Evolutionary conservation across 2,329 filamentous ascomycete genomes (phyloP), one percentile per base, ranked within the genome.

Genomic region (Cordyceps javanica): DNA sequence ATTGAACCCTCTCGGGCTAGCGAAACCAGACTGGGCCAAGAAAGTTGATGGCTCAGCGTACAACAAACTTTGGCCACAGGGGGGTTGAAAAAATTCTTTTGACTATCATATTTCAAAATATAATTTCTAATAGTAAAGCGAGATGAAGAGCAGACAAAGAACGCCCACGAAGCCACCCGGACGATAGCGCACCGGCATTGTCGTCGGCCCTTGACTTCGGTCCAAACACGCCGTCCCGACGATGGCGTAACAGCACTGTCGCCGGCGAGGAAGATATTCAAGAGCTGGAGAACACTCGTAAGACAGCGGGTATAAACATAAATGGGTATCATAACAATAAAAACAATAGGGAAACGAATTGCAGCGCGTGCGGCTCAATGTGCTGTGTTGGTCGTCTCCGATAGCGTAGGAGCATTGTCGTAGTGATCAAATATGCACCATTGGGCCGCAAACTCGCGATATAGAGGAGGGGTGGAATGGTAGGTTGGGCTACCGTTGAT

Each of bases 331-430:
- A 72, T 71, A 60, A n/a, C n/a, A n/a, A n/a, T n/a, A 66, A 65
- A 68, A 63, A 57, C 57, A 62, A 62, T 52, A 65, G 67, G 61
- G 65, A 51, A 11, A 45, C 8, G 21, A 19, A 28, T 30, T 28
- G 53, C 32, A 28, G 19, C 10, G 10, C 32, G 7, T 5, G 7
- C 11, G 21, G 32, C 16, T 16, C 44, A 50, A 34, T 34, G 42
- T 19, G 2, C 14, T 8, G 14, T 7, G 34, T 34, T 32, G 39
- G 38, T 28, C 16, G 9, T 19, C 38, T 14, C 10, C 71, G 73
- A 81, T 81, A 81, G 79, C 78, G 79, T 72, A 75, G 65, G 69
- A 73, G 75, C 78, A 82, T 81, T 82, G 75, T 81, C 75, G 68
- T 66, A 65, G 64, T 70, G 13, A 36, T 50, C 46, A 21, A 16